Evolutionary conservation across 805 yeast species (phyloP).

Genomic region (Wickerhamomyces bovis): DNA sequence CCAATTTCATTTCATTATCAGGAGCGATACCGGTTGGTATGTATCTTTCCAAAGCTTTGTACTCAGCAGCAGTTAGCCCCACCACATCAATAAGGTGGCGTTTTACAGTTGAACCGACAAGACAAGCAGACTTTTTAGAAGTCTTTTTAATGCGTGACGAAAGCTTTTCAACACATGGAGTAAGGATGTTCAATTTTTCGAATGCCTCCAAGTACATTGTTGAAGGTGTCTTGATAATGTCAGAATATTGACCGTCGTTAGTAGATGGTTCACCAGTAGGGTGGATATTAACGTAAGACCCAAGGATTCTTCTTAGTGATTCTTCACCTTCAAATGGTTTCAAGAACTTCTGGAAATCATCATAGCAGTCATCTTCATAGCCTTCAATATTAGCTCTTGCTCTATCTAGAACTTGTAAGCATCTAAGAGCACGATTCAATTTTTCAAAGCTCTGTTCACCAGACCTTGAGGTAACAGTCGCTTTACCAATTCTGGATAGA

Average conservation of each 20-base stretch:
- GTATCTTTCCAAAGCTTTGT: neutral
- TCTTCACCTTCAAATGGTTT: neutral
- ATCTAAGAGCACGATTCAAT: neutral
- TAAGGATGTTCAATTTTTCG: neutral
- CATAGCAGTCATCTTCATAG: neutral
- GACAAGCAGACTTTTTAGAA: neutral
- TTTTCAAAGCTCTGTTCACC: neutral
- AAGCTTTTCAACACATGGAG: neutral
- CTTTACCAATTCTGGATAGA: neutral
- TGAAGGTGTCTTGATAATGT: neutral
- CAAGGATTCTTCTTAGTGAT: neutral
- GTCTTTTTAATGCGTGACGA: neutral
- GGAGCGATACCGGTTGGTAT: neutral
- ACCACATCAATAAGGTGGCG: neutral
- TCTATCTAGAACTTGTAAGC: neutral
- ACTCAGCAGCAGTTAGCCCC: neutral
- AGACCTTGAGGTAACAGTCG: neutral
- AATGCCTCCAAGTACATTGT: neutral
- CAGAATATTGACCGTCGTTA: neutral
- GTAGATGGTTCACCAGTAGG: neutral
- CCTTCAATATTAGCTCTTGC: neutral
- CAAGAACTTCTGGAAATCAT: neutral
- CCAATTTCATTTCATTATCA: neutral
- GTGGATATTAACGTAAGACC: neutral
- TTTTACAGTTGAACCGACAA: neutral